A percentile compares a stretch with the other conserved stretches of the same genome.
Conservation (phyloP, 805 yeast species). For the Vanderwaltozyma tropicalis region DNA sequence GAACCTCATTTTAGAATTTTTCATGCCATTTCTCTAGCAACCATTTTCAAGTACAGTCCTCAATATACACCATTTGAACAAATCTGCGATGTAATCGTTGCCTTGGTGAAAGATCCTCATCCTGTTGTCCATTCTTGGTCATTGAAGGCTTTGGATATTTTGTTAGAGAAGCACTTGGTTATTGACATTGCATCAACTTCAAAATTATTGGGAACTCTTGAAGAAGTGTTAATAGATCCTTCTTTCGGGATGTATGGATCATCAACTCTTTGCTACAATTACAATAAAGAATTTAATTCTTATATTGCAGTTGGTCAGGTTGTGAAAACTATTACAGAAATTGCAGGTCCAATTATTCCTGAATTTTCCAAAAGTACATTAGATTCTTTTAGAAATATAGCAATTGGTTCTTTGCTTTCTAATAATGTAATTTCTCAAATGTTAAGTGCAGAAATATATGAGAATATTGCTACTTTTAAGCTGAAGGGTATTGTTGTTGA, state of each 20-base stretch:
- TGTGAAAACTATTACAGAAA: conserved; percentile 36
- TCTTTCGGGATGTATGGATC: conserved; percentile 38
- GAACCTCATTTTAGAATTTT: conserved; percentile 59
- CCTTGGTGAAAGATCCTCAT: conserved; percentile 68
- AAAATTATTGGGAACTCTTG: conserved; percentile 33
- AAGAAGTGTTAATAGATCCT: conserved; percentile 35
- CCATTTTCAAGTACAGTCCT: conserved; percentile 35
- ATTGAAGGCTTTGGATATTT: conserved; percentile 43
- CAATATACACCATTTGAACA: conserved; percentile 31
- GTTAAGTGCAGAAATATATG: conserved; percentile 13
- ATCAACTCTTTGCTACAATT: conserved; percentile 38
- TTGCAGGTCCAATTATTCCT: conserved; percentile 47
- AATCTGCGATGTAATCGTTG: conserved; percentile 46
- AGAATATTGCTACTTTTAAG: conserved; percentile 23
- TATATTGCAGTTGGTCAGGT: conserved; percentile 35
- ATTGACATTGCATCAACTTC: conserved; percentile 36
- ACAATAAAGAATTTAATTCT: conserved; percentile 39
- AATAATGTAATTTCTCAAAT: conserved; percentile 28
- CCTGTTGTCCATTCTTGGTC: conserved; percentile 75
- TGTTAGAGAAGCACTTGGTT: conserved; percentile 46
- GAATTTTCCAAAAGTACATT: conserved; percentile 25
- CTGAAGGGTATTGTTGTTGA: conserved; percentile 20
- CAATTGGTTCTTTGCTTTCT: conserved; percentile 27
- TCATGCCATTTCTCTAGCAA: conserved; percentile 39
- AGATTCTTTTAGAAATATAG: conserved; percentile 29